Percentiles rank a stretch among this genome's conserved stretches.
These are phyloP conservation scores for Scorias spongiosa DNA, from an alignment of 2,329 filamentous ascomycete species.

Conservation along the genomic window DNA sequence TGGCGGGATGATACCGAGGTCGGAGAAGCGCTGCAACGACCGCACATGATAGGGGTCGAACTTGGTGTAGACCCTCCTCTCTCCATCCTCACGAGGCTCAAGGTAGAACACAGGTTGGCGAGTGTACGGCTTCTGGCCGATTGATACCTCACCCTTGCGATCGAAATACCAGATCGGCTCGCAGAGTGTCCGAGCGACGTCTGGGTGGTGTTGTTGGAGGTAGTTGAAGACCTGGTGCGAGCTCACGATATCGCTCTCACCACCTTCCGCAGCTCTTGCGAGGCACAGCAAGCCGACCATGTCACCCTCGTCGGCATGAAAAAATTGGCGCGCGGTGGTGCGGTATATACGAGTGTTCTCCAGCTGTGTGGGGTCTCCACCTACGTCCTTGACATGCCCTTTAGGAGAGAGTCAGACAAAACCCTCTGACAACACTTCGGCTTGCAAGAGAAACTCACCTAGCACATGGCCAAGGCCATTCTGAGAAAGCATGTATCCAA, in stretches of 20 bases:
- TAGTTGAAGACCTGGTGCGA: constrained; percentile 67
- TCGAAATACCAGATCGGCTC: constrained; percentile 80
- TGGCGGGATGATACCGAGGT: constrained; percentile 52
- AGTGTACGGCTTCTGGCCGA: constrained; percentile 60
- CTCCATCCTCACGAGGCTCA: constrained; percentile 46
- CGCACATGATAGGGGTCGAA: constrained; percentile 79
- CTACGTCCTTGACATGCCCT: constrained; percentile 71
- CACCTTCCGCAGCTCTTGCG: constrained; percentile 58
- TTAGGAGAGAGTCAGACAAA: too few species aligned
- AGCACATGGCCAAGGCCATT: constrained; percentile 71
- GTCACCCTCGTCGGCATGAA: constrained; percentile 68
- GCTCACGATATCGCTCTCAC: constrained; percentile 65
- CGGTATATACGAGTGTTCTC: constrained; percentile 77
- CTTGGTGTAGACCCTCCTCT: constrained; percentile 53
- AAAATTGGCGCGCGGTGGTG: constrained; percentile 68
- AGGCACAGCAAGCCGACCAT: constrained; percentile 70
- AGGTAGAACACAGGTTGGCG: constrained; percentile 58
- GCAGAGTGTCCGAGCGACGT: constrained; percentile 58
- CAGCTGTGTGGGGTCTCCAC: constrained; percentile 62
- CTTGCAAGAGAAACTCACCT: constrained; percentile 17
- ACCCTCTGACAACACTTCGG: too few species aligned
- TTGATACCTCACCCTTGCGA: constrained; percentile 63
- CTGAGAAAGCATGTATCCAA: constrained; percentile 73
- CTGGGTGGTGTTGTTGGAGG: constrained; percentile 55
- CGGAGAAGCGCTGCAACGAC: constrained; percentile 58